phyloP scores from a whole-genome alignment of 2,329 filamentous ascomycete species.

The Colletotrichum musae region DNA sequence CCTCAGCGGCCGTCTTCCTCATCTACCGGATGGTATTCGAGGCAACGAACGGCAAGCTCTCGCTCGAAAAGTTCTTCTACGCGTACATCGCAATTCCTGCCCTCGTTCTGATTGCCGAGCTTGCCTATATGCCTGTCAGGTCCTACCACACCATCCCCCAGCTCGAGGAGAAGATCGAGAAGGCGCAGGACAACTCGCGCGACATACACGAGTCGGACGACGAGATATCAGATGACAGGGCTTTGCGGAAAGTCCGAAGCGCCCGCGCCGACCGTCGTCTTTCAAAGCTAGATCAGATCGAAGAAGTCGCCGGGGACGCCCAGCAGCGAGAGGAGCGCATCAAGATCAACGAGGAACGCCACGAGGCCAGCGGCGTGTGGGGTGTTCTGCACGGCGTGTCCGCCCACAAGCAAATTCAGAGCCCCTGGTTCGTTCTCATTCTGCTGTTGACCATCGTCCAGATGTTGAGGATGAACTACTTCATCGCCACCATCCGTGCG shows the following conservation, averaged over 20 bases:
- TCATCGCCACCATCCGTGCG: constrained; percentile 75
- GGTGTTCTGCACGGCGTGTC: constrained; percentile 78
- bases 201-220: constrained; percentile 69
- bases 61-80: constrained; percentile 58
- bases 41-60: constrained; percentile 59
- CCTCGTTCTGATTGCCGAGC: constrained; percentile 54
- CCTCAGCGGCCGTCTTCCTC: constrained; percentile 83
- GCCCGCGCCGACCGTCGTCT: constrained; percentile 66
- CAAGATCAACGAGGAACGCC: constrained; percentile 70
- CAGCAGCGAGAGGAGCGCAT: constrained; percentile 70
- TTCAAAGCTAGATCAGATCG: constrained; percentile 73
- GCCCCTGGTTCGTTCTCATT: constrained; percentile 81
- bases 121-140: constrained; percentile 55
- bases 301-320: constrained; percentile 71
- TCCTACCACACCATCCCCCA: constrained; percentile 57
- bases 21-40: constrained; percentile 81
- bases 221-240: constrained; percentile 62
- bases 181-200: constrained; percentile 52
- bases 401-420: constrained; percentile 74
- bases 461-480: constrained; percentile 79
- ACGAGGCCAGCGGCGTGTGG: constrained; percentile 76
- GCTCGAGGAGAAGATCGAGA: constrained; percentile 57
- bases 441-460: constrained; percentile 73
- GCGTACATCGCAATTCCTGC: constrained; percentile 54
- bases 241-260: constrained; percentile 58